Percentiles rank a stretch among this genome's conserved stretches.
phyloP scores from a whole-genome alignment of 139 green algal genomes.

The Micractinium conductrix region DNA sequence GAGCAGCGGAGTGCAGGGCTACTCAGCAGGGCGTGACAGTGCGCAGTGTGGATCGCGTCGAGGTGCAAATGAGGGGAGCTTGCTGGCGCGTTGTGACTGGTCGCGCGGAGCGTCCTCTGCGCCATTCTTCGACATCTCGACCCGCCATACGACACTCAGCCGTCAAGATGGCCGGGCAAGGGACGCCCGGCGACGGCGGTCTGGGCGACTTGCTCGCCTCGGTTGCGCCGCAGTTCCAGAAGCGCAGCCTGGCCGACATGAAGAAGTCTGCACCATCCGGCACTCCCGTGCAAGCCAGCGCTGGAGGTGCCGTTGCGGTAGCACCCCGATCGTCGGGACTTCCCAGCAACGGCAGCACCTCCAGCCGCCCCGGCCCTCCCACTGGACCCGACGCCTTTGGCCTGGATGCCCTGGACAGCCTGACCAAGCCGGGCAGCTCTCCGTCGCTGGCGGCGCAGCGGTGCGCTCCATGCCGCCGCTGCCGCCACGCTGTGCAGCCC shows the following conservation, averaged over 20 bases:
- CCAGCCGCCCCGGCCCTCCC: background rate
- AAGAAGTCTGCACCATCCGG: background rate
- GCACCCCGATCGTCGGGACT: background rate
- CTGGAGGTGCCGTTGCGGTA: background rate
- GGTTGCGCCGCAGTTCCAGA: constrained; percentile 9
- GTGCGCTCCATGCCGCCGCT: background rate
- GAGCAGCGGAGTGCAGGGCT: too few species aligned
- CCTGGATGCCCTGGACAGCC: constrained; percentile 5
- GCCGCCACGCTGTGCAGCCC: background rate
- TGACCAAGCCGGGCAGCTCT: constrained; percentile 3
- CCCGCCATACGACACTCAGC: too few species aligned
- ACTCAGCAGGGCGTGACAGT: too few species aligned
- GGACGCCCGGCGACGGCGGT: background rate
- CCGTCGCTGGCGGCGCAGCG: constrained; percentile 17
- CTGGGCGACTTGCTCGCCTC: constrained; percentile 32
- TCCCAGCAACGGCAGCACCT: constrained; percentile 3
- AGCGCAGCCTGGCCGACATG: constrained; percentile 29
- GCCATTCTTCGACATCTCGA: too few species aligned
- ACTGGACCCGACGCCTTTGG: background rate
- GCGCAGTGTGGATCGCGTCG: too few species aligned
- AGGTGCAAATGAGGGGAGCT: too few species aligned
- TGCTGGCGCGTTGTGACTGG: too few species aligned
- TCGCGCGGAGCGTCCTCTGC: too few species aligned
- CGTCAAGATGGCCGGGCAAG: too few species aligned
- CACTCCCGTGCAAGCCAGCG: constrained; percentile 2